Evolutionary conservation across 495 filamentous ascomycete species (phyloP).

Genomic region (Penicillium pancosmium): DNA sequence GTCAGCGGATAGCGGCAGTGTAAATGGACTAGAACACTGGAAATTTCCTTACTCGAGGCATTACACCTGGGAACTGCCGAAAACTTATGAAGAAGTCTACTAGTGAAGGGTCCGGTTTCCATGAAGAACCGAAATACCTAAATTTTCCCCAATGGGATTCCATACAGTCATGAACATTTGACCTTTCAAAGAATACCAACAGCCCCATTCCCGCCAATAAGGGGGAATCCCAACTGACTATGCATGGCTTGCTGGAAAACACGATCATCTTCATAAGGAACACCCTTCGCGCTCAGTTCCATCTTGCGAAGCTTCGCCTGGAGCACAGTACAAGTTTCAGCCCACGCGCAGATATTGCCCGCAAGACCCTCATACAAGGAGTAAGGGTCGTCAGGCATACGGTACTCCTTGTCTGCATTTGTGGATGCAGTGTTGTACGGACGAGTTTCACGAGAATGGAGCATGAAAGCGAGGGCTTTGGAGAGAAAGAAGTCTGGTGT

Average conservation of each 20-base stretch:
- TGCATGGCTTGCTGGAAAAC: constrained; percentile 21
- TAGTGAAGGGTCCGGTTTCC: too few species aligned
- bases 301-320: constrained; percentile 39
- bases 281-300: constrained; percentile 26
- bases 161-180: not conserved
- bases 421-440: constrained; percentile 35
- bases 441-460: constrained; percentile 43
- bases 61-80: too few species aligned
- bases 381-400: constrained; percentile 49
- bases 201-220: constrained; percentile 35
- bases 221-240: constrained; percentile 35
- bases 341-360: constrained; percentile 51
- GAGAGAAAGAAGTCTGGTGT: constrained; percentile 47
- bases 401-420: constrained; percentile 34
- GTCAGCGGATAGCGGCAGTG: too few species aligned
- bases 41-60: too few species aligned
- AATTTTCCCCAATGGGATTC: too few species aligned
- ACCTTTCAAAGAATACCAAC: constrained; percentile 22
- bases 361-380: constrained; percentile 48
- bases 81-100: too few species aligned
- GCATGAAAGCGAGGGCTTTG: constrained; percentile 42
- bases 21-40: too few species aligned
- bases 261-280: constrained; percentile 14
- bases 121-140: too few species aligned
- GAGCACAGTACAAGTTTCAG: constrained; percentile 44